Conservation (phyloP, 139 green algal genomes). For the Chlorella vulgaris region DNA sequence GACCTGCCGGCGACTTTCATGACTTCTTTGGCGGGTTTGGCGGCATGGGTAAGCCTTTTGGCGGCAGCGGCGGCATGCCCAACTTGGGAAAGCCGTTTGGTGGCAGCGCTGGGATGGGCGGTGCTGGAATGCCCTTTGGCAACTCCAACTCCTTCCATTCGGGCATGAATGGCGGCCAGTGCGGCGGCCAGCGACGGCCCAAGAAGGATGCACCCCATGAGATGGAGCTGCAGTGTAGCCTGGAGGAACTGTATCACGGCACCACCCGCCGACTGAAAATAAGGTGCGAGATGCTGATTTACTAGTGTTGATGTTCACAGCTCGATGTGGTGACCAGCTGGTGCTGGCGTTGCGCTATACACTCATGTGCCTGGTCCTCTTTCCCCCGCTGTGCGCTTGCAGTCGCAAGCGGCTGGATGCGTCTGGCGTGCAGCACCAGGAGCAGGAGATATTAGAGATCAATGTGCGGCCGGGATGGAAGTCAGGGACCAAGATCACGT, state of each 20-base stretch:
- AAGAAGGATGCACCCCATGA: slow-evolving; percentile 68
- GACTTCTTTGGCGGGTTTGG: slow-evolving; percentile 12
- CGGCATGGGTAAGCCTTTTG: slow-evolving; percentile 15
- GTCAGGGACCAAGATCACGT: slow-evolving; percentile 94
- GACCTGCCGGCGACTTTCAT: slow-evolving; percentile 9
- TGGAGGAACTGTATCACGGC: slow-evolving; percentile 90
- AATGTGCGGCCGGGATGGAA: slow-evolving; percentile 95
- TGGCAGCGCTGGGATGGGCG: neutral
- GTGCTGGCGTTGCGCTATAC: too few relatives aligned
- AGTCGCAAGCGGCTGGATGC: slow-evolving; percentile 40
- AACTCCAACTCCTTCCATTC: too few relatives aligned
- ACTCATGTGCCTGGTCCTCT: too few relatives aligned
- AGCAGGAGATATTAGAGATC: slow-evolving; percentile 88
- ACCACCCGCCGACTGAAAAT: slow-evolving; percentile 61
- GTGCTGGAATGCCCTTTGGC: too few relatives aligned
- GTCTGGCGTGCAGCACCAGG: slow-evolving; percentile 25
- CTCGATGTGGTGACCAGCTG: too few relatives aligned
- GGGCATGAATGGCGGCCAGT: slow-evolving; percentile 30
- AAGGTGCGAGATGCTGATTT: slow-evolving; percentile 21
- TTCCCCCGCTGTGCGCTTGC: neutral
- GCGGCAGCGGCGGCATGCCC: slow-evolving; percentile 28
- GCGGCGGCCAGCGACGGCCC: slow-evolving; percentile 14
- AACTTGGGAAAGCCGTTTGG: neutral
- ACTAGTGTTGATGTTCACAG: too few relatives aligned
- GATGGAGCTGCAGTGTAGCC: slow-evolving; percentile 59